Evolutionary conservation across 2,329 filamentous ascomycete species (phyloP).

Genomic region (Cladophialophora yegresii): DNA sequence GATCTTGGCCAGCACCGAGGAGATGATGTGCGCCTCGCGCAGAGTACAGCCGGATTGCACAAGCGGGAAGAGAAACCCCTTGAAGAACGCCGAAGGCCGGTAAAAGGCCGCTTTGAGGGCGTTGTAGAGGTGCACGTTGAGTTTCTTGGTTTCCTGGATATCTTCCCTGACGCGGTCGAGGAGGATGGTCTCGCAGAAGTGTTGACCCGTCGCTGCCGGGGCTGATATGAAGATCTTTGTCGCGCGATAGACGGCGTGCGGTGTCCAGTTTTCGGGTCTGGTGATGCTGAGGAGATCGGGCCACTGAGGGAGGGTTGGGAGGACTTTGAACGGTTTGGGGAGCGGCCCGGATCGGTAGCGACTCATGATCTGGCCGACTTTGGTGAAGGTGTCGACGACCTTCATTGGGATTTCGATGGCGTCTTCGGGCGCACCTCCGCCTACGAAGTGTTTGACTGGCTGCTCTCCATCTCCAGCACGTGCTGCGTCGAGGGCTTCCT

Average conservation of each 20-base stretch:
- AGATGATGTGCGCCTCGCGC: constrained; percentile 88
- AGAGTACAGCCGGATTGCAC: constrained; percentile 83
- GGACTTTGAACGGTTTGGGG: constrained; percentile 95
- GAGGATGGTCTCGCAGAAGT: constrained; percentile 83
- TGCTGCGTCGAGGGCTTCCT: constrained; percentile 66
- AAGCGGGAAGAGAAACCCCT: constrained; percentile 89
- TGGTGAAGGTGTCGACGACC: constrained; percentile 75
- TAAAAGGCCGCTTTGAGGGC: constrained; percentile 89
- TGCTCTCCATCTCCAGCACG: constrained; percentile 39
- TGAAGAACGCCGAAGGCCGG: constrained; percentile 95
- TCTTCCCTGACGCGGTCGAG: constrained; percentile 90
- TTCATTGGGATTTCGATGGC: constrained; percentile 85
- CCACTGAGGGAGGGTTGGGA: constrained; percentile 90
- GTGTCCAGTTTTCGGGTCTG: constrained; percentile 74
- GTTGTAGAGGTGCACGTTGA: constrained; percentile 95
- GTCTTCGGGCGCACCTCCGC: constrained; percentile 67
- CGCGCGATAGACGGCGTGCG: constrained; percentile 82
- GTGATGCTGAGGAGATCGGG: constrained; percentile 83
- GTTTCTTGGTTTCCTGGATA: constrained; percentile 89
- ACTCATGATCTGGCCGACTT: constrained; percentile 82
- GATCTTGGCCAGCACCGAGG: constrained; percentile 78
- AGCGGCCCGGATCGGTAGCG: constrained; percentile 95
- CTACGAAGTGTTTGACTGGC: constrained; percentile 46
- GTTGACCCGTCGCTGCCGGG: constrained; percentile 75
- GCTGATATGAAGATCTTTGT: constrained; percentile 90